A percentile compares a stretch with the other conserved stretches of the same genome.
Conservation (phyloP, 805 yeast genomes). For the Yamadazyma sp. region DNA sequence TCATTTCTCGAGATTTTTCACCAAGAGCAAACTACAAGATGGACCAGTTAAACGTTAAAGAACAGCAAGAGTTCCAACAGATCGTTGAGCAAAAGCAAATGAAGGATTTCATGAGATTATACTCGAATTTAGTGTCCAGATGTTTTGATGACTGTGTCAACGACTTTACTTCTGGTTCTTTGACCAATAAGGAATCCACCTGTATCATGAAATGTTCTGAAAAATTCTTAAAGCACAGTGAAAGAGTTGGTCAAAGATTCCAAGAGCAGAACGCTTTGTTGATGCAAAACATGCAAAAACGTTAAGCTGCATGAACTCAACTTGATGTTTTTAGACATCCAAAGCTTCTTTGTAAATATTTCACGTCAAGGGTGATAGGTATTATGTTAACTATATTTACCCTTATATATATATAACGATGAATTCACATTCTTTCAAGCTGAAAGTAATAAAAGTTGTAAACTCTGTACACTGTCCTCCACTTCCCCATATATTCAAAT, state of each 20-base stretch:
- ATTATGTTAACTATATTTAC: no score
- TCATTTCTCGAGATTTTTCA: not conserved
- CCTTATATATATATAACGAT: no score
- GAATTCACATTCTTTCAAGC: no score
- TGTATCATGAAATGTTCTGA: conserved; percentile 94
- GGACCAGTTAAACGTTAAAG: conserved; percentile 94
- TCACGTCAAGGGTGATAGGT: no score
- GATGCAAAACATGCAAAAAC: conserved; percentile 61
- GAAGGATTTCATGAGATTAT: conserved; percentile 97
- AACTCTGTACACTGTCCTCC: no score
- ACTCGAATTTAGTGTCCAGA: conserved; percentile 93
- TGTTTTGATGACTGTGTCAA: conserved; percentile 98
- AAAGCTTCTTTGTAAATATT: no score
- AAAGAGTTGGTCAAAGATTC: conserved; percentile 98
- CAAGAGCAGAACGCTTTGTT: conserved; percentile 90
- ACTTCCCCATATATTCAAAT: no score
- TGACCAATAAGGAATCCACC: conserved; percentile 78
- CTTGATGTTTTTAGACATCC: no score
- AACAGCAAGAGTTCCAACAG: conserved; percentile 95
- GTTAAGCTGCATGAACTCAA: no score
- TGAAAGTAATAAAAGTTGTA: no score
- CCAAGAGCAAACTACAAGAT: conserved; percentile 48
- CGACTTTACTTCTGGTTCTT: conserved; percentile 90
- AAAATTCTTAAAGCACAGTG: conserved; percentile 96
- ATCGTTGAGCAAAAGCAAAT: conserved; percentile 96